Percentiles rank a stretch among this genome's conserved stretches.
These are phyloP conservation scores for Brasenia schreberi DNA, from an alignment of 164 flowering plant species.

Conservation along the genomic window DNA sequence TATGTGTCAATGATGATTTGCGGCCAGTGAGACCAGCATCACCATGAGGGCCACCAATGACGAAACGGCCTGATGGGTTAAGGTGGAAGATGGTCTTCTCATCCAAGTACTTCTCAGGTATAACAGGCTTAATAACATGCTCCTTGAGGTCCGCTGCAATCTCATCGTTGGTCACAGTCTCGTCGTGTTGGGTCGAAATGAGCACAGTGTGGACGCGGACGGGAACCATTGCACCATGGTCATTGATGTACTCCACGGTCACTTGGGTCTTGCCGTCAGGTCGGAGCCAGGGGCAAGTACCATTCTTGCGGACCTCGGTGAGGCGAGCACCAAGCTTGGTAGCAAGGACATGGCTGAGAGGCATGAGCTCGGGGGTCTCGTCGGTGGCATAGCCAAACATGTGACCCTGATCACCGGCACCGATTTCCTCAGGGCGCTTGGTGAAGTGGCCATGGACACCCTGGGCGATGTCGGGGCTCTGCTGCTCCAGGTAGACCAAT, in stretches of 20 bases:
- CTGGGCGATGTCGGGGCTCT: no score
- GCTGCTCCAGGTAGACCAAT: no score
- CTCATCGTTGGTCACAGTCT: slow-evolving; percentile 51
- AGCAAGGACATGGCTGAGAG: slow-evolving; percentile 51
- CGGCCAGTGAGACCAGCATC: slow-evolving; percentile 69
- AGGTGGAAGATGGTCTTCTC: slow-evolving; percentile 67
- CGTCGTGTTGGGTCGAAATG: slow-evolving; percentile 72
- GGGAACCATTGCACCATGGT: slow-evolving; percentile 57
- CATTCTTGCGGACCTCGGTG: slow-evolving; percentile 44
- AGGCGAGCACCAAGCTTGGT: slow-evolving; percentile 53
- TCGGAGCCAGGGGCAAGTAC: slow-evolving; percentile 55
- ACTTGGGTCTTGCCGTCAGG: slow-evolving; percentile 76
- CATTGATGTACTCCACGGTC: slow-evolving; percentile 56
- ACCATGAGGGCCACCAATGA: slow-evolving; percentile 62
- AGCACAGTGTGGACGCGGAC: slow-evolving; percentile 58
- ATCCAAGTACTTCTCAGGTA: slow-evolving; percentile 44
- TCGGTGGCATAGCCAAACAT: no score
- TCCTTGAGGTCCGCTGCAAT: slow-evolving; percentile 47
- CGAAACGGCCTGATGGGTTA: slow-evolving; percentile 16
- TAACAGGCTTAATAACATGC: slow-evolving; percentile 4
- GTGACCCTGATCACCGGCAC: slow-evolving; percentile 22
- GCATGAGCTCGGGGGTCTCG: slow-evolving; percentile 32
- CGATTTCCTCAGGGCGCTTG: slow-evolving; percentile 23
- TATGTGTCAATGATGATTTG: slow-evolving; percentile 51
- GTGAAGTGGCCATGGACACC: slow-evolving; percentile 1